Base-by-base conservation (phyloP, 768 basidiomycete species). In the Tephrocybe sp. region DNA sequence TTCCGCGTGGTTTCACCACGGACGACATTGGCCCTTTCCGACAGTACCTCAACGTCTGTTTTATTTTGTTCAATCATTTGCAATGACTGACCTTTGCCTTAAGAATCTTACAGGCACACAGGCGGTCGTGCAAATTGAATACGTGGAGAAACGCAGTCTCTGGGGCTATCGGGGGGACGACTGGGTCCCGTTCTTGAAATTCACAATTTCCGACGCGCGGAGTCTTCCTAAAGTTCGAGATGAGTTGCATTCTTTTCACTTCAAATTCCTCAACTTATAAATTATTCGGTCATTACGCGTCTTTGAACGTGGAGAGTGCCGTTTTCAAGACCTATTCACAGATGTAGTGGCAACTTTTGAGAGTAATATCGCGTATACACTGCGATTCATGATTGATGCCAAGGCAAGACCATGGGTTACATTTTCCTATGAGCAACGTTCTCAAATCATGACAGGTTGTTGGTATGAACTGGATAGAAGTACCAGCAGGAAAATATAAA, bases 401-500 rank as follows among this genome's bases (percentile, higher is more conserved):
- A 86, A 93, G 77, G 95, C 92, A 20, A 22, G 48, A 16, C 17
- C 20, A 4, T 22, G 6, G 16, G n/a, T 42, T 6, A n/a, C 39
- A 17, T 22, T 38, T 1, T 31, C 17, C 10, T 42, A 5, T 35
- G 26, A 22, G 11, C 39, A 12, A 9, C 10, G n/a, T 41, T 40
- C 39, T 33, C 11, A 59, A 31, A 52, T 42, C 2, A 16, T 10
- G 52, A 46, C 55, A 94, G 91, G 85, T 99, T 26, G 86, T 95
- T 43, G 97, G 97, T 8, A 98, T 99, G 97, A 98, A 98, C 64
- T 99, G 97, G 96, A 87, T 99, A 46, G 93, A 98, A 69, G 73
- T 97, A 8, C 88, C 88, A 4, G 83, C 87, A 3, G 90, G 90
- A 2, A 83, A 83, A 58, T 99, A 97, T 62, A 73, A 74, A 11